These are phyloP conservation scores for Brassica juncea DNA, from an alignment of 345 rosid species.

Conservation along the genomic window DNA sequence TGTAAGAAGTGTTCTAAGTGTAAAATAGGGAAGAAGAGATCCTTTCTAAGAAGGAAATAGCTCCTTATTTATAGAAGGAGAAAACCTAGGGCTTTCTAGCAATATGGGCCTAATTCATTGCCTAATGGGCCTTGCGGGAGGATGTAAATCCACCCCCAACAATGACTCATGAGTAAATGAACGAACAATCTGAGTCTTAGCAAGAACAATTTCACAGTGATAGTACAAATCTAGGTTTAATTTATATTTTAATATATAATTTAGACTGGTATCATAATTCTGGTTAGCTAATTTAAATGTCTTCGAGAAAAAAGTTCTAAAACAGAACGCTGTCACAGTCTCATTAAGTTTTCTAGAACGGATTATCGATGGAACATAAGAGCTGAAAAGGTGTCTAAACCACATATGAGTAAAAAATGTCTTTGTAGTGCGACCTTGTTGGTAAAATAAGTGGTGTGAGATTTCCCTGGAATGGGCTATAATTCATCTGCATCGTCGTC, in stretches of 20 bases:
- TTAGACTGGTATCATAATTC: not conserved
- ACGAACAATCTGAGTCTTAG: not conserved
- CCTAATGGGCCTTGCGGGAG: no score
- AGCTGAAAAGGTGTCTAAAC: not conserved
- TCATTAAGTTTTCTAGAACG: not conserved
- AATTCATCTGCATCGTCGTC: conserved; percentile 37
- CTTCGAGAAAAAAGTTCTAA: not conserved
- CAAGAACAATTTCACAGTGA: no score
- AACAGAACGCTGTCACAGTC: not conserved
- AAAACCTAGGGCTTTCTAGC: no score
- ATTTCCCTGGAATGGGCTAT: conserved; percentile 7
- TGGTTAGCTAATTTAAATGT: not conserved
- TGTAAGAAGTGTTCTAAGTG: no score
- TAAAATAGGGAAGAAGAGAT: no score
- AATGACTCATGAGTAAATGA: no score
- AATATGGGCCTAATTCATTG: no score
- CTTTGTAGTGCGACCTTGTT: not conserved
- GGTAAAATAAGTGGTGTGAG: not conserved
- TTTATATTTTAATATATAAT: no score
- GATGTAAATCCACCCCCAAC: no score
- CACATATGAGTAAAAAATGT: not conserved
- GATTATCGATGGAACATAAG: not conserved
- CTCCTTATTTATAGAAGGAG: no score
- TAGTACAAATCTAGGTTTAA: no score
- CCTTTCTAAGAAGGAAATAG: no score